phyloP scores from a whole-genome alignment of 306 rosid genomes.

The Morella rubra region DNA sequence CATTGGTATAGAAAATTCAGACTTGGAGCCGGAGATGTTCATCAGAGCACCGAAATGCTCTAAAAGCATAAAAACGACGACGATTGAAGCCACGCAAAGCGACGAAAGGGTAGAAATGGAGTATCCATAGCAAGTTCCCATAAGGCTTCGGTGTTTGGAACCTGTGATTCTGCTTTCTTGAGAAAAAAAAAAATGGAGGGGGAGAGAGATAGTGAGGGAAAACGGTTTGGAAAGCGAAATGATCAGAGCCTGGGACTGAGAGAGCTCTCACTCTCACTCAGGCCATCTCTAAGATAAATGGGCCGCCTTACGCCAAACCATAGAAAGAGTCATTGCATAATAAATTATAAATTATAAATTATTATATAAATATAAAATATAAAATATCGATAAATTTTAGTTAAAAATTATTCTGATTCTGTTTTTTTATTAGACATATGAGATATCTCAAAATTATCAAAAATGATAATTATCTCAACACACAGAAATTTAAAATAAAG shows the following conservation, averaged over 20 bases:
- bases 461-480: too few species aligned
- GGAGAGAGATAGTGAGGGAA: not conserved
- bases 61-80: slow-evolving; percentile 11
- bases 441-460: too few species aligned
- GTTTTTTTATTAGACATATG: too few species aligned
- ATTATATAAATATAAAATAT: too few species aligned
- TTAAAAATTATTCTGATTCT: too few species aligned
- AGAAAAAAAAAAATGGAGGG: slow-evolving; percentile 6
- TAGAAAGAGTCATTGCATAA: too few species aligned
- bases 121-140: not conserved
- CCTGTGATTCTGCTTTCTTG: slow-evolving; percentile 10
- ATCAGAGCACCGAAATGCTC: not conserved
- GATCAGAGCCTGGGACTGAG: not conserved
- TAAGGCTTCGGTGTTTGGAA: slow-evolving; percentile 15
- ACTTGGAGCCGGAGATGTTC: not conserved
- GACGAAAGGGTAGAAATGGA: not conserved
- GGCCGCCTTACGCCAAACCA: too few species aligned
- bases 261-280: slow-evolving; percentile 2
- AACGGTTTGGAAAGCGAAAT: not conserved
- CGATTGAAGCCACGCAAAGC: slow-evolving; percentile 14
- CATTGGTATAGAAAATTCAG: slow-evolving; percentile 10
- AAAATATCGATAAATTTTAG: too few species aligned
- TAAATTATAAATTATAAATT: too few species aligned
- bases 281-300: too few species aligned
- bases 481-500: too few species aligned